Percentiles rank a stretch among this genome's conserved stretches.
phyloP scores from a whole-genome alignment of 2,329 filamentous ascomycete species.

The Aurifilum marmelostoma region DNA sequence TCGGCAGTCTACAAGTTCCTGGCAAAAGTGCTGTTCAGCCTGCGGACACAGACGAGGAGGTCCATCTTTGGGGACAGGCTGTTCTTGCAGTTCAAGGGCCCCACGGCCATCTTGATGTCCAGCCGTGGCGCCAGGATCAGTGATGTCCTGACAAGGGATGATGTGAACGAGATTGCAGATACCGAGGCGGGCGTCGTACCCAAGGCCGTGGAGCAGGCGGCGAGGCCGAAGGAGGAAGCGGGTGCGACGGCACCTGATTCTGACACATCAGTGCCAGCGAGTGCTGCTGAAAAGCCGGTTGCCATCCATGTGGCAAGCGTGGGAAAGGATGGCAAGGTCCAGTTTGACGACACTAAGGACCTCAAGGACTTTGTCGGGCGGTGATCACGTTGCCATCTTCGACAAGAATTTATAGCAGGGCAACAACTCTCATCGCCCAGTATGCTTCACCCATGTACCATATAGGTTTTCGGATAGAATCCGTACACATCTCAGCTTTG shows the following conservation, averaged over 20 bases:
- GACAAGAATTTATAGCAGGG: not conserved
- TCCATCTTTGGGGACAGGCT: slow-evolving; percentile 93
- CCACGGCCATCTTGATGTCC: slow-evolving; percentile 83
- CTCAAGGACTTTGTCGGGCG: slow-evolving; percentile 57
- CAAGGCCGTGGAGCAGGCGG: slow-evolving; percentile 56
- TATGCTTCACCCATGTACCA: slow-evolving; percentile 23
- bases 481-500: not conserved
- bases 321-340: slow-evolving; percentile 66
- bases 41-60: slow-evolving; percentile 77
- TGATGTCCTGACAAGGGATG: slow-evolving; percentile 75
- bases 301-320: slow-evolving; percentile 61
- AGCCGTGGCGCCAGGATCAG: slow-evolving; percentile 79
- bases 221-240: slow-evolving; percentile 40
- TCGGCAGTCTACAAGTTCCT: slow-evolving; percentile 74
- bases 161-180: slow-evolving; percentile 91
- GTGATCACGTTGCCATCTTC: slow-evolving; percentile 34
- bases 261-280: slow-evolving; percentile 36
- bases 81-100: slow-evolving; percentile 88
- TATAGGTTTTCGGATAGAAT: slow-evolving; percentile 1
- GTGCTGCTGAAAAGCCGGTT: slow-evolving; percentile 42
- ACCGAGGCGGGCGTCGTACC: slow-evolving; percentile 72
- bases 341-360: slow-evolving; percentile 63
- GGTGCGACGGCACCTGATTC: slow-evolving; percentile 11
- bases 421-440: not conserved
- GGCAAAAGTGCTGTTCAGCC: slow-evolving; percentile 64